Evolutionary conservation across 2,329 filamentous ascomycete species (phyloP).

Genomic region (Aspergillus niger): DNA sequence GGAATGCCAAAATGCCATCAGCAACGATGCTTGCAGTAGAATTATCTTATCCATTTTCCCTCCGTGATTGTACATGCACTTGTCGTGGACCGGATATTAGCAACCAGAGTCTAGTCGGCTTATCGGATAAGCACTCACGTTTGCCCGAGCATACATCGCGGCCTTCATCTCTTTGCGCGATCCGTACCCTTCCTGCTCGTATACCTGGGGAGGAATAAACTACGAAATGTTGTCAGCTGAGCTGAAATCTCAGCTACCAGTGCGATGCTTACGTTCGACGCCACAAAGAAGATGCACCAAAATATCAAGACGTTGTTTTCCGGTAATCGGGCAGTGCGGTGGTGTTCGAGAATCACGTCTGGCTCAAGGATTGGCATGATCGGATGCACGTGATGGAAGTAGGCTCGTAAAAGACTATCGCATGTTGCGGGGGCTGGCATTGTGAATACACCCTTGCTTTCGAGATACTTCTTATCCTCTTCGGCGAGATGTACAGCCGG

Average conservation of each 20-base stretch:
- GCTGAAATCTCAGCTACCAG: background rate
- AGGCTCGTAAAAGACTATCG: constrained; percentile 36
- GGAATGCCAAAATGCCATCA: constrained; percentile 48
- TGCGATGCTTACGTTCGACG: constrained; percentile 30
- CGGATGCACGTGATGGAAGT: constrained; percentile 43
- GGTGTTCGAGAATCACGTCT: constrained; percentile 30
- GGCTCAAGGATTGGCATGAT: constrained; percentile 41
- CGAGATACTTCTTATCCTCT: constrained; percentile 28
- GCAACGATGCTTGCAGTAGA: constrained; percentile 47
- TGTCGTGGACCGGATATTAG: background rate
- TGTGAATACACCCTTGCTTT: constrained; percentile 38
- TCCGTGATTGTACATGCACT: constrained; percentile 34
- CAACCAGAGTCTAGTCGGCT: background rate
- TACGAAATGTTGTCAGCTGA: constrained; percentile 11
- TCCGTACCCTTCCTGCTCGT: constrained; percentile 34
- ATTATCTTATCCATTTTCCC: constrained; percentile 43
- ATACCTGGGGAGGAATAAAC: constrained; percentile 28
- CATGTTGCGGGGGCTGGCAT: constrained; percentile 34
- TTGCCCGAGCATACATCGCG: constrained; percentile 41
- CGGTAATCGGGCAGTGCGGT: constrained; percentile 29
- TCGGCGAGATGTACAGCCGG: constrained; percentile 15
- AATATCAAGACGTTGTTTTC: constrained; percentile 41
- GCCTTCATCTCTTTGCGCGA: constrained; percentile 41
- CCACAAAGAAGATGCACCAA: constrained; percentile 46
- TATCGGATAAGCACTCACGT: constrained; percentile 29